phyloP scores from a whole-genome alignment of 768 basidiomycete species.

The Kwoniella mangroviensis region DNA sequence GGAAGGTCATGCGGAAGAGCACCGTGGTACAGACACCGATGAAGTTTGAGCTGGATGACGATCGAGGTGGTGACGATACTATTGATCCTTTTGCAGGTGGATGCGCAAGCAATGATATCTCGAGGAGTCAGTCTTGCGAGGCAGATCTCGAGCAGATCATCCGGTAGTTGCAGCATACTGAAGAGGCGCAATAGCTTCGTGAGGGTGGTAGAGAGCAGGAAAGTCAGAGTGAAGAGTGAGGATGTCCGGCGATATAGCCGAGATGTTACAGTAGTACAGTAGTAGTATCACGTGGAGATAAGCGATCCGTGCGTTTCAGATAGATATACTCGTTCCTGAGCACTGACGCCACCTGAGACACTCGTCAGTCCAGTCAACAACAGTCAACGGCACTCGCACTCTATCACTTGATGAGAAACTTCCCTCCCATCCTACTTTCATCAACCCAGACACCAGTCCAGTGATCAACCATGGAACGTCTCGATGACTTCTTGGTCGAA shows the following conservation, averaged over 20 bases:
- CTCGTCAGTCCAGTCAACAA: neutral
- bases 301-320: neutral
- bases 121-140: too few relatives aligned
- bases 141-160: neutral
- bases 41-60: too few relatives aligned
- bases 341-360: neutral
- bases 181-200: neutral
- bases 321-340: neutral
- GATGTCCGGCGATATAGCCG: too few relatives aligned
- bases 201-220: neutral
- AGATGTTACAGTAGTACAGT: neutral
- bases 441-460: neutral
- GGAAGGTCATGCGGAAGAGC: too few relatives aligned
- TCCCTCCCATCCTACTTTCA: neutral
- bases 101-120: too few relatives aligned
- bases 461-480: neutral
- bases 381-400: neutral
- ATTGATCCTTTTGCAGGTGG: neutral
- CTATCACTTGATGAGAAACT: too few relatives aligned
- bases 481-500: neutral
- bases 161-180: neutral
- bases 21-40: too few relatives aligned
- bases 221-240: too few relatives aligned
- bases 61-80: neutral
- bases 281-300: neutral